Evolutionary conservation across 306 rosid genomes (phyloP), one percentile per base, ranked within the genome.

Genomic region (Rosa chinensis): DNA sequence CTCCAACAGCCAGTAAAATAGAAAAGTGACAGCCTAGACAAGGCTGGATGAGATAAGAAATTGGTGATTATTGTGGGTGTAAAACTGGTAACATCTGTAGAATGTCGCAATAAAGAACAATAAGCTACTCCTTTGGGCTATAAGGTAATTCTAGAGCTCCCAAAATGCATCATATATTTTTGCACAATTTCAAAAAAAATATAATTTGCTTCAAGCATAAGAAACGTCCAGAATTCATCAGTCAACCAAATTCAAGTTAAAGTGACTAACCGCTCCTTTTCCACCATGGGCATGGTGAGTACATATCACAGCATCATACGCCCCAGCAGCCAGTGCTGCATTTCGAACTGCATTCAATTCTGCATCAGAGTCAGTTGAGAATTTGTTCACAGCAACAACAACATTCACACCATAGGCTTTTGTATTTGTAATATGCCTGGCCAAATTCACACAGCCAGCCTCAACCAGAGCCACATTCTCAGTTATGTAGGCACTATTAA

Each of bases 261-360:
- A 73, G 71, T 76, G 72, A 88, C 96, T 86, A 82, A 95, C 99
- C 59, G 99, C 99, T 89, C 99, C 99, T 83, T 47, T 91, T 85
- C 99, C 99, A 78, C 99, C 99, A 75, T 92, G 96, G 32, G 99
- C 99, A 66, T 95, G 99, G 82, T 95, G 99, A 77, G 88, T 72
- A 84, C 98, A 95, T 74, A 95, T 86, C 49, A 95, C 90, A 25
- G 99, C 98, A 85, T 92, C 97, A 70, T 78, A 91, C 49, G 99
- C 99, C 23, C 99, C 98, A 77, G 98, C 93, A 78, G 86, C 87
- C 78, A 92, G 75, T 50, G 98, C 94, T 10, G 96, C 93, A 48
- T 78, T 84, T 84, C 82, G 84, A 39, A 92, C 98, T 0, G 91
- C 90, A 78, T 89, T 83, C 77, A 95, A 81, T 77, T 95, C 99